Conservation (phyloP, 441 rosid genomes). For the Aquilaria agallochum region DNA sequence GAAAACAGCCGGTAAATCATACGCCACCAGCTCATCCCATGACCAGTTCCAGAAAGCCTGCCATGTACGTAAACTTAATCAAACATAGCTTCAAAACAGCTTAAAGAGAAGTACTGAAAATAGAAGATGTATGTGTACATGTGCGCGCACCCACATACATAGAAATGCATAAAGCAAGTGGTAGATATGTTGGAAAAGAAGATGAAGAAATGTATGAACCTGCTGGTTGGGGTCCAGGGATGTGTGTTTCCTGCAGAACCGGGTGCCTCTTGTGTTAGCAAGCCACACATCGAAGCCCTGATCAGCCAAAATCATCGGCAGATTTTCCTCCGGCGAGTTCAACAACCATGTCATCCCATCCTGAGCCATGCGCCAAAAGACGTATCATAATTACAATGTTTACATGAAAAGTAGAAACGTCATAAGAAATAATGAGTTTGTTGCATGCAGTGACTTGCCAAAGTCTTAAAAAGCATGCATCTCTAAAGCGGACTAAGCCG, state of each 20-base stretch:
- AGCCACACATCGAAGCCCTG: constrained; percentile 95
- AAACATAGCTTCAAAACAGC: too few relatives aligned
- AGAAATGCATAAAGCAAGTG: too few relatives aligned
- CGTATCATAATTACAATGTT: not conserved
- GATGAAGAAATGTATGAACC: constrained; percentile 24
- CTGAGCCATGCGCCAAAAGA: constrained; percentile 27
- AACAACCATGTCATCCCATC: constrained; percentile 93
- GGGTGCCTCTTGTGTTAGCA: constrained; percentile 81
- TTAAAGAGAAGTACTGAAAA: too few relatives aligned
- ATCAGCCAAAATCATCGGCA: constrained; percentile 85
- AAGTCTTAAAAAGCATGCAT: too few relatives aligned
- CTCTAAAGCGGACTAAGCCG: too few relatives aligned
- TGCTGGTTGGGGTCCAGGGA: constrained; percentile 39
- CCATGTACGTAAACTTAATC: not conserved
- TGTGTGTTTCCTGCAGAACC: constrained; percentile 61
- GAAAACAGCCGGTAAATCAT: constrained; percentile 76
- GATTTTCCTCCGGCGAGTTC: constrained; percentile 74
- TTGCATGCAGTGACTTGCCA: too few relatives aligned
- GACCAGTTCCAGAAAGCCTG: constrained; percentile 93
- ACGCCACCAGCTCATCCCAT: constrained; percentile 80
- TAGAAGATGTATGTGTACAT: too few relatives aligned
- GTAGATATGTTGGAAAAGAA: not conserved
- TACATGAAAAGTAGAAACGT: too few relatives aligned
- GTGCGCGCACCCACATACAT: too few relatives aligned
- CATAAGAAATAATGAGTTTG: too few relatives aligned